These are phyloP conservation scores for Herpetospermum pedunculosum DNA, from an alignment of 306 rosid genomes.

Conservation along the genomic window DNA sequence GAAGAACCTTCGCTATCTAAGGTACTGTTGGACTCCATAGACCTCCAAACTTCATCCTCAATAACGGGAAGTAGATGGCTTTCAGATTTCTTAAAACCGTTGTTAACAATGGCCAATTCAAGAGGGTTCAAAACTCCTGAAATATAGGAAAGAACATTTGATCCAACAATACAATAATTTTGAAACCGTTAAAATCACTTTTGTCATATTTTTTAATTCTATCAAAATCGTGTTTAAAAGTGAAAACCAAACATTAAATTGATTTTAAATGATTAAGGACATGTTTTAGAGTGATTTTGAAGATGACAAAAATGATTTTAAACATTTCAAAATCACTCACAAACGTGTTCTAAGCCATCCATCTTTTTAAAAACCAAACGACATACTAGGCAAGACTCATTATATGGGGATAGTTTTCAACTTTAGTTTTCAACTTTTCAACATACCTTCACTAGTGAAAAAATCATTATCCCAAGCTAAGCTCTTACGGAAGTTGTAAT, in stretches of 20 bases:
- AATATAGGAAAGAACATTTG: neutral
- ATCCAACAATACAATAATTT: too few species aligned
- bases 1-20: conserved; percentile 26
- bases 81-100: conserved; percentile 32
- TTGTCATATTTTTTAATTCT: too few species aligned
- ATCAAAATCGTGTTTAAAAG: too few species aligned
- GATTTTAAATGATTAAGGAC: too few species aligned
- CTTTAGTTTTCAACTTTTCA: too few species aligned
- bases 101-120: conserved; percentile 40
- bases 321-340: too few species aligned
- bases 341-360: too few species aligned
- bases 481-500: conserved; percentile 29
- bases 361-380: neutral
- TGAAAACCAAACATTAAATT: too few species aligned
- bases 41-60: conserved; percentile 26
- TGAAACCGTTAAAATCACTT: too few species aligned
- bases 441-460: conserved; percentile 44
- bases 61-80: conserved; percentile 14
- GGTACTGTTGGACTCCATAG: conserved; percentile 25
- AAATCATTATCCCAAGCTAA: conserved; percentile 64
- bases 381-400: neutral
- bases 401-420: neutral
- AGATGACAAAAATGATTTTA: too few species aligned
- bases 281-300: too few species aligned
- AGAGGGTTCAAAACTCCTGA: conserved; percentile 48